Evolutionary conservation across 2,329 filamentous ascomycete species (phyloP), one percentile per base, ranked within the genome.

Genomic region (Ophiostoma himal-ulmi): DNA sequence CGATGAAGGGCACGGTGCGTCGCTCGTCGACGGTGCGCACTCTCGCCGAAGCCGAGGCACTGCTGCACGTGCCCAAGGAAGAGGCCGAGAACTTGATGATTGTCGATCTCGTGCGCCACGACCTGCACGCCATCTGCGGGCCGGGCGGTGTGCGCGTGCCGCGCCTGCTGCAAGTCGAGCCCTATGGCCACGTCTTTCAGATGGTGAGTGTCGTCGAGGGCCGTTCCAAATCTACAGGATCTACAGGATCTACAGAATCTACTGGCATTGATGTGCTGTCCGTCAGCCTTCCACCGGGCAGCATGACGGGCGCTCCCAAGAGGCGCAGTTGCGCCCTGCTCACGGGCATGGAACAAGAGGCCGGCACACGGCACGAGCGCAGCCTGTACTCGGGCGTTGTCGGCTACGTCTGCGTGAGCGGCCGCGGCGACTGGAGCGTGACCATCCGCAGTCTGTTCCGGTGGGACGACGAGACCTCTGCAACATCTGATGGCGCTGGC

Each of bases 71-170:
- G 0, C 90, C 91, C 30, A 98, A 98, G 78, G 95, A 98, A 79
- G 89, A 92, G 75, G 94, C 94, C 0, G 94, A 98, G 81, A 98
- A 98, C 77, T 85, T 98, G 34, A 98, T 98, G 95, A 97, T 98
- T 75, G 94, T 97, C 2, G 94, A 98, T 78, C 84, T 98, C 0
- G 95, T 97, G n/a, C 87, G 94, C 0, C 94, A 98, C 77, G 94
- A 98, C 78, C 83, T 98, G 14, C 91, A 96, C 78, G 88, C 89
- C n/a, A 89, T 96, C 10, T 92, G 90, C 72, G 92, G 91, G 5
- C 85, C 90, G 1, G 89, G 88, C 0, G 86, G 86, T 71, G 93
- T 97, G 0, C 78, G 81, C 6, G 93, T 97, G 1, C 87, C 89
- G 17, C 89, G 93, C 70, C 82, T 97, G 34, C 91, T 97, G 81